Evolutionary conservation across 768 basidiomycete species (phyloP).

Genomic region (Suillus placidus): DNA sequence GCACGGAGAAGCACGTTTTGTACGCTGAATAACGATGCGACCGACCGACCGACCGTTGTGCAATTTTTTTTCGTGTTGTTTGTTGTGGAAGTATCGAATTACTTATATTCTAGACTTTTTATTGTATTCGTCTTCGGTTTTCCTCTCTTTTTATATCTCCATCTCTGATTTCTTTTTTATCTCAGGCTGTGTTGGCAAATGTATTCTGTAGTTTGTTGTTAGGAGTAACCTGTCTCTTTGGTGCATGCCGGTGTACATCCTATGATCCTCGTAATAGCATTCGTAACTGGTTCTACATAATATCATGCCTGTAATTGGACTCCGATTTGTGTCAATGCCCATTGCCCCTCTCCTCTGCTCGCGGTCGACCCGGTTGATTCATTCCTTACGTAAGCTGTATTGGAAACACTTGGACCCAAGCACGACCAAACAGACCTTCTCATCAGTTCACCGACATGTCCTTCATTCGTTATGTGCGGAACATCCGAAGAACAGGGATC

Average conservation of each 20-base stretch:
- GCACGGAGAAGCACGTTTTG: slow-evolving; percentile 80
- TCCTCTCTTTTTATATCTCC: not conserved
- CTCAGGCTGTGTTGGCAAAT: not conserved
- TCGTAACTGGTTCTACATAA: too few species aligned
- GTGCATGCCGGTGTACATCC: not conserved
- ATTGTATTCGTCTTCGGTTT: slow-evolving; percentile 31
- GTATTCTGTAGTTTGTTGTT: slow-evolving; percentile 7
- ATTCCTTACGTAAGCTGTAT: not conserved
- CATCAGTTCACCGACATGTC: slow-evolving; percentile 51
- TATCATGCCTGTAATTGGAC: too few species aligned
- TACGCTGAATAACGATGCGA: slow-evolving; percentile 67
- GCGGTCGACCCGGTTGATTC: too few species aligned
- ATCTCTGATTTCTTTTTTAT: slow-evolving; percentile 3
- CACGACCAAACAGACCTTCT: slow-evolving; percentile 22
- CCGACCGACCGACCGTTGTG: slow-evolving; percentile 13
- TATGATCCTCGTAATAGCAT: not conserved
- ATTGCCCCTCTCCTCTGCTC: too few species aligned
- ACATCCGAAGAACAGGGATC: slow-evolving; percentile 72
- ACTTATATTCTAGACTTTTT: slow-evolving; percentile 33
- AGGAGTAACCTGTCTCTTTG: not conserved
- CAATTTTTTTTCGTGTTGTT: not conserved
- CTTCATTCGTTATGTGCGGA: slow-evolving; percentile 73
- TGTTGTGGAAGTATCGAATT: slow-evolving; percentile 17
- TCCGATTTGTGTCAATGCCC: too few species aligned
- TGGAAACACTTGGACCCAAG: slow-evolving; percentile 20